These are phyloP conservation scores for Fragilariopsis cylindrus DNA, from an alignment of 108 stramenopile genomes.

Conservation along the genomic window DNA sequence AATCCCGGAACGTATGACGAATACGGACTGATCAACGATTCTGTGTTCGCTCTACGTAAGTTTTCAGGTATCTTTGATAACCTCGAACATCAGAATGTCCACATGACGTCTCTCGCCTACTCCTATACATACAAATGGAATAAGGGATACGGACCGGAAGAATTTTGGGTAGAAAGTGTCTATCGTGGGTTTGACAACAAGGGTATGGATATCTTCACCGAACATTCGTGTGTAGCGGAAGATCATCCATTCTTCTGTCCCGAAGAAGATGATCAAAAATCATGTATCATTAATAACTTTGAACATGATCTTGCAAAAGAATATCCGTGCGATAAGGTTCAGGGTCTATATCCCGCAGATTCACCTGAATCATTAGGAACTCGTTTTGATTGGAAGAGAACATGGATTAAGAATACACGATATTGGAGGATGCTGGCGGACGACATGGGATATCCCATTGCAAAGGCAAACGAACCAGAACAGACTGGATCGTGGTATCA, in stretches of 20 bases:
- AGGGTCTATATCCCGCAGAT: constrained; percentile 8
- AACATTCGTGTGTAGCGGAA: neutral
- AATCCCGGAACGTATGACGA: neutral
- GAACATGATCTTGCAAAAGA: constrained; percentile 6
- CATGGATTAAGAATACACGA: neutral
- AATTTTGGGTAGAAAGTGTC: constrained; percentile 16
- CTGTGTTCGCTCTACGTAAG: constrained; percentile 16
- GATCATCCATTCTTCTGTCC: neutral
- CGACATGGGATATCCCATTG: constrained; percentile 1
- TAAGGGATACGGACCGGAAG: neutral
- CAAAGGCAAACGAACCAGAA: constrained; percentile 4
- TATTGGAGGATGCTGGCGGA: constrained; percentile 8
- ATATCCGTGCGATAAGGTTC: neutral
- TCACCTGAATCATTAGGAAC: neutral
- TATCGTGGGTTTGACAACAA: neutral
- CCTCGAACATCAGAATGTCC: constrained; percentile 4
- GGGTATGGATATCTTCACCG: neutral
- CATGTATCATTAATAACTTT: constrained; percentile 19
- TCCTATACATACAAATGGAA: neutral
- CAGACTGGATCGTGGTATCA: neutral
- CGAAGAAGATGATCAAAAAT: neutral
- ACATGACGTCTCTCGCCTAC: neutral
- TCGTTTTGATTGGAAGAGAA: neutral
- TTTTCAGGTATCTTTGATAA: constrained; percentile 23
- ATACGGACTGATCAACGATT: constrained; percentile 23